phyloP scores from a whole-genome alignment of 1,139 yeast genomes.

The Candida glucosophila region DNA sequence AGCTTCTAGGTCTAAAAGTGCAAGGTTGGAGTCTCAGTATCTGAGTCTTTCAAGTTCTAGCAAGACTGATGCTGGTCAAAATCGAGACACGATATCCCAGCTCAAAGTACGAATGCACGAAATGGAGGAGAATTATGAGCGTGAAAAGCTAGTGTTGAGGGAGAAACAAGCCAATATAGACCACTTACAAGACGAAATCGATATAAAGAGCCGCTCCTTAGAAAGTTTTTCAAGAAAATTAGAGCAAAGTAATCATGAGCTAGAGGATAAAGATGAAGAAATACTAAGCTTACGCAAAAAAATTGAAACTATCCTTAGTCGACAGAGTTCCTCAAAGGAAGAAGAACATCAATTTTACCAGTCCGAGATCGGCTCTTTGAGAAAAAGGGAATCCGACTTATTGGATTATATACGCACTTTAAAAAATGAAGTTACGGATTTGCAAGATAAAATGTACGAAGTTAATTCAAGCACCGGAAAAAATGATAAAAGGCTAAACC shows the following conservation, averaged over 20 bases:
- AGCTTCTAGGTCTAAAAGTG: not conserved
- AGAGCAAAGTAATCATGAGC: slow-evolving; percentile 9
- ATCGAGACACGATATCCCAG: too few relatives aligned
- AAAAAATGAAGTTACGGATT: slow-evolving; percentile 12
- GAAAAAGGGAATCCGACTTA: slow-evolving; percentile 10
- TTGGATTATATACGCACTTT: slow-evolving; percentile 11
- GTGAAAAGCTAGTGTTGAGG: too few relatives aligned
- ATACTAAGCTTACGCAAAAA: slow-evolving; percentile 15
- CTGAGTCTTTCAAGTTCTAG: too few relatives aligned
- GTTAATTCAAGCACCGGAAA: slow-evolving; percentile 9
- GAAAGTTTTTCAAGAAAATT: slow-evolving; percentile 7
- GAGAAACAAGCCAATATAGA: too few relatives aligned
- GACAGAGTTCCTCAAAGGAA: slow-evolving; percentile 3
- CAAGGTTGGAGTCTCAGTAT: too few relatives aligned
- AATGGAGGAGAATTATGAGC: too few relatives aligned
- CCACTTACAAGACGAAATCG: too few relatives aligned
- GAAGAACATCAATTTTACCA: slow-evolving; percentile 10
- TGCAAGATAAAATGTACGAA: slow-evolving; percentile 14
- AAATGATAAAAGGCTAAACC: slow-evolving; percentile 5
- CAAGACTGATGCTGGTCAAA: too few relatives aligned
- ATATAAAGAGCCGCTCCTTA: too few relatives aligned
- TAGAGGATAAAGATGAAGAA: slow-evolving; percentile 15
- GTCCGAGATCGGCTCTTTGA: slow-evolving; percentile 13
- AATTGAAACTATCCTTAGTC: slow-evolving; percentile 13
- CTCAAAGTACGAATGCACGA: too few relatives aligned